phyloP scores from a whole-genome alignment of 78 protist species.

The Dictyostelium firmibasis region DNA sequence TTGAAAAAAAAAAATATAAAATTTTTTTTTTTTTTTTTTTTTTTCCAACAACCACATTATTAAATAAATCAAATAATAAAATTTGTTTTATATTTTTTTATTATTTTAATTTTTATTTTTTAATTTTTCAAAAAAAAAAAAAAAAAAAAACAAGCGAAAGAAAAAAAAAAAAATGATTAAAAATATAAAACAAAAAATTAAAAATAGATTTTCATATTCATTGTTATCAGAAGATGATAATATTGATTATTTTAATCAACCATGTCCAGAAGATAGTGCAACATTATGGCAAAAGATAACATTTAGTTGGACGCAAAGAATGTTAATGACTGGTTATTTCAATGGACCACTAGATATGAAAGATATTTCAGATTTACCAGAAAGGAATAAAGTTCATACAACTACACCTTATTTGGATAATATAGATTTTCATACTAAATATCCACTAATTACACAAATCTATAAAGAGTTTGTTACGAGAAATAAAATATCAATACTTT shows the following conservation, averaged over 20 bases:
- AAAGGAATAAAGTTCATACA: neutral
- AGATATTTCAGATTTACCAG: constrained; percentile 25
- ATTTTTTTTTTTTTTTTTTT: too few species aligned
- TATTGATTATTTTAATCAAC: neutral
- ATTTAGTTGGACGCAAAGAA: constrained; percentile 15
- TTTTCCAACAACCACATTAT: too few species aligned
- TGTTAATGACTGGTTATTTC: constrained; percentile 28
- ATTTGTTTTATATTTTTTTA: too few species aligned
- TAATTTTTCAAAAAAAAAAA: neutral
- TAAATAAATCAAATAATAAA: too few species aligned
- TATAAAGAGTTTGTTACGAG: constrained; percentile 6
- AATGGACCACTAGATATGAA: constrained; percentile 10
- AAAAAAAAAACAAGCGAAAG: neutral
- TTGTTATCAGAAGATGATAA: neutral
- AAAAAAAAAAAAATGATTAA: neutral
- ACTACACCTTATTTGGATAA: neutral
- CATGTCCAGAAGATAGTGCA: constrained; percentile 16
- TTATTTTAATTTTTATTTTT: too few species aligned
- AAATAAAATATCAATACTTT: neutral
- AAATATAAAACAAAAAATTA: neutral
- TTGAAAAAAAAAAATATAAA: too few species aligned
- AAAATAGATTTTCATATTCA: neutral
- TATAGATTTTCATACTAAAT: neutral
- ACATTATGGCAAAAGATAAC: neutral
- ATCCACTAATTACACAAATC: constrained; percentile 15